These are phyloP conservation scores for Curvularia sp. DNA, from an alignment of 2,329 filamentous ascomycete species.

Conservation along the genomic window DNA sequence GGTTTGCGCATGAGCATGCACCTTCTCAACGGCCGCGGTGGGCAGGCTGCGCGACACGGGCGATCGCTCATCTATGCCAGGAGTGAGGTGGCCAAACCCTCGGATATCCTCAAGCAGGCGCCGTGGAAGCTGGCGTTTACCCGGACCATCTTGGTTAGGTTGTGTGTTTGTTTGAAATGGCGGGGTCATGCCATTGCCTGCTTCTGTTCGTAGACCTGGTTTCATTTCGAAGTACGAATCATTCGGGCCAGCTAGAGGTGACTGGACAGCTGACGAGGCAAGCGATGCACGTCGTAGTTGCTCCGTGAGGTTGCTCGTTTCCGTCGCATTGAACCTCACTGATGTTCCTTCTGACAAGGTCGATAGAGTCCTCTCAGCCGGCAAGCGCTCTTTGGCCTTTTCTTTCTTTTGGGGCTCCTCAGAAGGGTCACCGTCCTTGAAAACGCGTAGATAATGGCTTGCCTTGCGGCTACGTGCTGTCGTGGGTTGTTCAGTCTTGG, in stretches of 20 bases:
- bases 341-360: conserved; percentile 37
- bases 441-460: conserved; percentile 70
- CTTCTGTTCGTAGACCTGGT: conserved; percentile 21
- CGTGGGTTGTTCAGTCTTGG: conserved; percentile 62
- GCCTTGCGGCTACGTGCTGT: conserved; percentile 69
- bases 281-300: conserved; percentile 34
- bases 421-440: conserved; percentile 67
- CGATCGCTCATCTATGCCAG: conserved; percentile 54
- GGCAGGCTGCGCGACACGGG: conserved; percentile 62
- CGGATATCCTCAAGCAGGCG: conserved; percentile 64
- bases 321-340: conserved; percentile 13
- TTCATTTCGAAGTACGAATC: conserved; percentile 42
- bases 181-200: conserved; percentile 10
- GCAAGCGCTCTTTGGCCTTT: conserved; percentile 50
- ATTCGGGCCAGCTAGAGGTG: conserved; percentile 28
- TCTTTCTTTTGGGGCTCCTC: conserved; percentile 61
- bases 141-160: conserved; percentile 7
- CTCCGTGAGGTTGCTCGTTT: conserved; percentile 25
- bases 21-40: conserved; percentile 45
- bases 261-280: conserved; percentile 38
- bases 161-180: conserved; percentile 3
- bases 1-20: conserved; percentile 33
- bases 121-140: conserved; percentile 52
- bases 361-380: conserved; percentile 40
- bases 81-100: conserved; percentile 61